Evolutionary conservation across 2,329 filamentous ascomycete species (phyloP).

Genomic region (Aspergillus sp.): DNA sequence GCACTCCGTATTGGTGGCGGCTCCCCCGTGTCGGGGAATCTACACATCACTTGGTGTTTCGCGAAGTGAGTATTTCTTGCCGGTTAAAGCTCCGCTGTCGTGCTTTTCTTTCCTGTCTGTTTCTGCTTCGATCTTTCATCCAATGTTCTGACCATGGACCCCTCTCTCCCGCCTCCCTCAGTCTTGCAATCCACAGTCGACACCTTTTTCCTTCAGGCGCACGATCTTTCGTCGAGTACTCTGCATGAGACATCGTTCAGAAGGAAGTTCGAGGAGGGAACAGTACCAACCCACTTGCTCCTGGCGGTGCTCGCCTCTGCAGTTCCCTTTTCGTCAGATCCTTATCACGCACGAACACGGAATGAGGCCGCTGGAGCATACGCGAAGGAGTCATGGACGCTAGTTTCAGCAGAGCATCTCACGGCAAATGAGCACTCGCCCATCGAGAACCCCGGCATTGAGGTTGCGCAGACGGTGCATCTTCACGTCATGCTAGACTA

Average conservation of each 20-base stretch:
- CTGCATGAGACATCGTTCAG: neutral
- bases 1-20: too few species aligned
- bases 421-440: slow-evolving; percentile 12
- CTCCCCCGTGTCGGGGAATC: too few species aligned
- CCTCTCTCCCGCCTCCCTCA: too few species aligned
- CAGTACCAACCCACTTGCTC: neutral
- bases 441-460: slow-evolving; percentile 28
- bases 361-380: slow-evolving; percentile 27
- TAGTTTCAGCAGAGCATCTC: slow-evolving; percentile 36
- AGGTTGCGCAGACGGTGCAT: slow-evolving; percentile 39
- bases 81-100: too few species aligned
- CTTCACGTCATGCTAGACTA: slow-evolving; percentile 41
- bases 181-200: too few species aligned
- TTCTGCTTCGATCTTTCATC: too few species aligned
- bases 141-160: too few species aligned
- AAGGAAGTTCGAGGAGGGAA: neutral
- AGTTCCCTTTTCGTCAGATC: neutral
- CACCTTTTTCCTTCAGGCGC: too few species aligned
- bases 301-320: neutral
- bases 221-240: too few species aligned
- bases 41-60: too few species aligned
- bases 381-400: slow-evolving; percentile 34
- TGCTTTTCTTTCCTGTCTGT: too few species aligned
- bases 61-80: too few species aligned
- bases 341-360: neutral